Conservation (phyloP, 23 red algal genomes). For the Gracilaria vermiculophylla region DNA sequence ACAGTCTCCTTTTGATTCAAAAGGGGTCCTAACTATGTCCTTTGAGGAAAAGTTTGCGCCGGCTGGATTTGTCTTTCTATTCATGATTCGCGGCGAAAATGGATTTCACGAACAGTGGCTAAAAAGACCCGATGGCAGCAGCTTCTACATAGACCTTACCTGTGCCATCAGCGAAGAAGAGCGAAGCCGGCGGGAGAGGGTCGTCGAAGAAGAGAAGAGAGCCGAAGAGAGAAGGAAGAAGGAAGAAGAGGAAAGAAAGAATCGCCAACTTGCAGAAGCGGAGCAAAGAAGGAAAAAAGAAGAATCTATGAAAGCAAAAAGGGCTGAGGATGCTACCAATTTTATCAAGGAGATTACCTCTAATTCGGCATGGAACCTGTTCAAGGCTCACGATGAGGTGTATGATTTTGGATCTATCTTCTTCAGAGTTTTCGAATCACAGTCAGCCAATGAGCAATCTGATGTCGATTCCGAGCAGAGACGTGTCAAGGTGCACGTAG, state of each 20-base stretch:
- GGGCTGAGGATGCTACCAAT: slow-evolving; percentile 2
- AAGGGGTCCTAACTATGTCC: slow-evolving; percentile 15
- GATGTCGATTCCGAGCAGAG: neutral
- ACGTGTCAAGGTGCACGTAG: slow-evolving; percentile 41
- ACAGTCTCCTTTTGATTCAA: slow-evolving; percentile 56
- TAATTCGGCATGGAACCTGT: neutral
- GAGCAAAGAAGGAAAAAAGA: slow-evolving; percentile 45
- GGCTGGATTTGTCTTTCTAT: slow-evolving; percentile 79
- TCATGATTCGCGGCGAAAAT: slow-evolving; percentile 49
- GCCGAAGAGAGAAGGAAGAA: slow-evolving; percentile 18
- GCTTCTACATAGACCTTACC: slow-evolving; percentile 65
- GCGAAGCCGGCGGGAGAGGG: slow-evolving; percentile 36
- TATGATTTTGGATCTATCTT: slow-evolving; percentile 62
- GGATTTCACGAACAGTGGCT: slow-evolving; percentile 74
- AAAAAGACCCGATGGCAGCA: slow-evolving; percentile 57
- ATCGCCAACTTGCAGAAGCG: slow-evolving; percentile 13
- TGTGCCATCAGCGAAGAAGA: slow-evolving; percentile 39
- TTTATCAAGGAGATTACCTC: slow-evolving; percentile 11
- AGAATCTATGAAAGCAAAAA: slow-evolving; percentile 34
- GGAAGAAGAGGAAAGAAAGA: slow-evolving; percentile 52
- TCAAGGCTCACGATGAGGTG: slow-evolving; percentile 44
- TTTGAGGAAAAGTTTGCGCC: slow-evolving; percentile 62
- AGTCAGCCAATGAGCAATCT: neutral
- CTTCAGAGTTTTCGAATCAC: slow-evolving; percentile 13
- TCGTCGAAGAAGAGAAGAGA: slow-evolving; percentile 53